Evolutionary conservation across 345 rosid genomes (phyloP).

Genomic region (Syzygium oleosum): DNA sequence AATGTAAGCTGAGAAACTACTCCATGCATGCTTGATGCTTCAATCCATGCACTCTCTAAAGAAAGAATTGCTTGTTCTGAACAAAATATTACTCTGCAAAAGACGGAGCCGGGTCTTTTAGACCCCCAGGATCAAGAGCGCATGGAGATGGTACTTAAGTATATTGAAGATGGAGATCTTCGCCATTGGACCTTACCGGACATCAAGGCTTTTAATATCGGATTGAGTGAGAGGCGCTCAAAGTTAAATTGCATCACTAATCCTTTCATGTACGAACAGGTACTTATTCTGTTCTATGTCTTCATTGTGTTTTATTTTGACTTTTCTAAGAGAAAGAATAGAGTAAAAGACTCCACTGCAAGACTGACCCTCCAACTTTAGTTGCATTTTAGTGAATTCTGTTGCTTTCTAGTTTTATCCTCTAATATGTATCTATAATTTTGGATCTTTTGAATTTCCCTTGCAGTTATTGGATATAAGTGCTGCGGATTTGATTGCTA

Average conservation of each 20-base stretch:
- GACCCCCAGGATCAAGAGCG: conserved; percentile 25
- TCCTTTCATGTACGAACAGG: conserved; percentile 66
- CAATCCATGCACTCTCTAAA: not conserved
- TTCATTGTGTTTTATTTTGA: not conserved
- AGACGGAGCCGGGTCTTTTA: conserved; percentile 35
- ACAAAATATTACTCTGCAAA: not conserved
- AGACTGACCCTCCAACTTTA: not conserved
- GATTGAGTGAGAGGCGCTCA: conserved; percentile 53
- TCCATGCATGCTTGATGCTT: not conserved
- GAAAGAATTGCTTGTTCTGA: not conserved
- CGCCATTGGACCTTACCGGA: conserved; percentile 57
- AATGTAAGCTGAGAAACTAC: conserved; percentile 27
- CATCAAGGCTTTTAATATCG: conserved; percentile 46
- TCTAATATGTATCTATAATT: conserved; percentile 4
- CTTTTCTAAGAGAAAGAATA: not conserved
- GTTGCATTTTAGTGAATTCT: not conserved
- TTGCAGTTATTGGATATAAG: conserved; percentile 52
- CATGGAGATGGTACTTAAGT: conserved; percentile 48
- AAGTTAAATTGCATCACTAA: conserved; percentile 67
- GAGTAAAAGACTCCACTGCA: not conserved
- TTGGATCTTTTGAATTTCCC: conserved; percentile 3
- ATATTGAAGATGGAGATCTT: conserved; percentile 77
- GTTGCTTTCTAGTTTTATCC: not conserved
- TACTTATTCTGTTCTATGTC: conserved; percentile 5
- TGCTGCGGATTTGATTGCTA: conserved; percentile 36